Base-by-base conservation (phyloP, 352 stramenopile species). In the Pythium rhizo-oryzae region DNA sequence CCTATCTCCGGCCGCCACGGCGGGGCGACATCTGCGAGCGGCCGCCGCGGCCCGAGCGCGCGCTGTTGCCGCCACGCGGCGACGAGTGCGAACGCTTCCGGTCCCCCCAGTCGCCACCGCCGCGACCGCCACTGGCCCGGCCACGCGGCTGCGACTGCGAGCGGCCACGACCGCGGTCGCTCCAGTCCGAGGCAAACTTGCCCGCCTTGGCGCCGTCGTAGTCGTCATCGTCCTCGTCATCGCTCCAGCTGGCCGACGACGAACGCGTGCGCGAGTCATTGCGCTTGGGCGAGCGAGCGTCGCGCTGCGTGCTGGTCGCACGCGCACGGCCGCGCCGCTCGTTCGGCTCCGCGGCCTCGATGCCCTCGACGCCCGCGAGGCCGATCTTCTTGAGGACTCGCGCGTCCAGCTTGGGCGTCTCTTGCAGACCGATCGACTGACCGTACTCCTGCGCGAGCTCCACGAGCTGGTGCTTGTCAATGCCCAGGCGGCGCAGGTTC, bases 401-500 rank as follows among this genome's bases (percentile, higher is more conserved):
- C 64, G 91, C 89, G 63, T 90, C 69, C 8, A 97, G 71, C 39
- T 56, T 72, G 1, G 90, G 90, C 21, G 81, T 62, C 25, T 90
- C 72, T 0, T 43, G 57, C 16, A 78, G 65, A 21, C 87, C 79
- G 12, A 87, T 79, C 52, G 77, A 55, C 12, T 79, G 21, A 15
- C 62, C 66, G 69, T 58, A 79, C 30, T 77, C 55, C 68, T 93
- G 88, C 5, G 79, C 84, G 28, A 85, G 54, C 28, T 76, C 47
- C 7, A 96, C 89, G 37, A 96, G 74, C 25, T 74, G 51, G 28
- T 75, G 69, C 46, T 83, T 81, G 60, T 69, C 59, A 13, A 81
- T 64, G 19, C 67, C 65, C 2, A 81, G 54, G 25, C 74, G 67
- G 58, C 87, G 89, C 23, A 82, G 21, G 65, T 93, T 69, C 21